Percentiles rank a stretch among this genome's conserved stretches.
These are phyloP conservation scores for Aspergillus oerlinghausenensis DNA, from an alignment of 2,329 filamentous ascomycete species.

Conservation along the genomic window DNA sequence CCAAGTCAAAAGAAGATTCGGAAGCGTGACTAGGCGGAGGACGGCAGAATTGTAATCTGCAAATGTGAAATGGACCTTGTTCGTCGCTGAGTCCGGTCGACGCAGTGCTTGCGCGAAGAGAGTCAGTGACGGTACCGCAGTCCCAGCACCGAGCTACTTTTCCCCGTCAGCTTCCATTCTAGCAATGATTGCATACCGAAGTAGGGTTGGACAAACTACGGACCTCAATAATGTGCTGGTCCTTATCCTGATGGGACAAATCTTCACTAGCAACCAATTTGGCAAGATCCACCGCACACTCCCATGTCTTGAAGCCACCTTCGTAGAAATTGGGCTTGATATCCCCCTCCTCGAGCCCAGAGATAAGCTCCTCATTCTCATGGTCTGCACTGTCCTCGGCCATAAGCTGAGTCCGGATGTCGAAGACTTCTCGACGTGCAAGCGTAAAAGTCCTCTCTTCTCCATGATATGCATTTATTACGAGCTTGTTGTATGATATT, in stretches of 20 bases:
- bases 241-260: conserved; percentile 6
- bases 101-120: conserved; percentile 50
- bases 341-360: conserved; percentile 52
- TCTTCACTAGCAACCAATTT: conserved; percentile 27
- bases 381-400: conserved; percentile 48
- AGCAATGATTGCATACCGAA: neutral
- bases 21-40: conserved; percentile 56
- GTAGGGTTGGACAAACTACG: conserved; percentile 3
- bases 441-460: conserved; percentile 27
- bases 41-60: conserved; percentile 61
- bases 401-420: conserved; percentile 61
- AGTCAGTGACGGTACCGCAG: conserved; percentile 54
- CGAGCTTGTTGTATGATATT: conserved; percentile 54
- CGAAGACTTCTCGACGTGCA: conserved; percentile 58
- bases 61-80: conserved; percentile 49
- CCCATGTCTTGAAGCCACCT: conserved; percentile 66
- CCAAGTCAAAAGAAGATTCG: conserved; percentile 58
- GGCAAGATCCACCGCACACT: conserved; percentile 59
- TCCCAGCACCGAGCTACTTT: conserved; percentile 57
- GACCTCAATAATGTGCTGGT: conserved; percentile 42
- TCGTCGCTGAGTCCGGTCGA: conserved; percentile 14
- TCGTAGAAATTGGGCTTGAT: conserved; percentile 60
- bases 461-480: conserved; percentile 32
- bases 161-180: neutral
- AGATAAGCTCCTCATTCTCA: conserved; percentile 41